Evolutionary conservation across 371 early-diverging fungal species (phyloP).

Genomic region (Globomyces sp.): DNA sequence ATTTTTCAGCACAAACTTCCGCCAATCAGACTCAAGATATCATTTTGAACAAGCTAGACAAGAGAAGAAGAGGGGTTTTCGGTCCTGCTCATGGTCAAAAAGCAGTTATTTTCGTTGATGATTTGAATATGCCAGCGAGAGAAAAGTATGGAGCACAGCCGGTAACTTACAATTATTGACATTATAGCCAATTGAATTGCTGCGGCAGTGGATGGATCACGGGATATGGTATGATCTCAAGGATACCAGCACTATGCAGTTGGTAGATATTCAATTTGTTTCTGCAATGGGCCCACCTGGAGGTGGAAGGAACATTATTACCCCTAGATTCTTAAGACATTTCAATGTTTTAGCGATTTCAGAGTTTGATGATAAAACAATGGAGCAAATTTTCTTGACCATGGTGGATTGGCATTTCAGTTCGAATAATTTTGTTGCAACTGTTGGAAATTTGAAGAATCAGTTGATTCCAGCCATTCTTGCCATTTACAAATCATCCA

Average conservation of each 20-base stretch:
- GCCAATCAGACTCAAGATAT: slow-evolving; percentile 59
- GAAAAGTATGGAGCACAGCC: slow-evolving; percentile 62
- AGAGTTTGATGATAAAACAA: slow-evolving; percentile 50
- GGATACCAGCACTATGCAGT: slow-evolving; percentile 48
- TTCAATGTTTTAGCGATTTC: slow-evolving; percentile 53
- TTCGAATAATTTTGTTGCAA: slow-evolving; percentile 41
- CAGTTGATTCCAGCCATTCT: slow-evolving; percentile 45
- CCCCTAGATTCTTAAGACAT: slow-evolving; percentile 53
- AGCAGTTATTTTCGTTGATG: slow-evolving; percentile 58
- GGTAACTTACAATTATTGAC: too few relatives aligned
- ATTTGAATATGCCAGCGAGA: slow-evolving; percentile 59
- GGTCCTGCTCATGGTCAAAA: slow-evolving; percentile 53
- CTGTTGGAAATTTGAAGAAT: slow-evolving; percentile 32
- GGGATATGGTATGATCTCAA: slow-evolving; percentile 51
- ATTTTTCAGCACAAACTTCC: slow-evolving; percentile 59
- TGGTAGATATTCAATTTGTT: slow-evolving; percentile 58
- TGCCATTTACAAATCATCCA: slow-evolving; percentile 47
- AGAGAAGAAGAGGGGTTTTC: slow-evolving; percentile 51
- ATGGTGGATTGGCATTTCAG: slow-evolving; percentile 59
- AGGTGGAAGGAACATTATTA: slow-evolving; percentile 56
- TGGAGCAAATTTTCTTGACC: slow-evolving; percentile 53
- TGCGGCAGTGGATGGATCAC: slow-evolving; percentile 59
- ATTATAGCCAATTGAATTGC: slow-evolving; percentile 45
- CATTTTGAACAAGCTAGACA: slow-evolving; percentile 53
- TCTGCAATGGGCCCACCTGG: slow-evolving; percentile 62